Evolutionary conservation across 352 stramenopile genomes (phyloP), one percentile per base, ranked within the genome.

Genomic region (Pythium phragmitis): DNA sequence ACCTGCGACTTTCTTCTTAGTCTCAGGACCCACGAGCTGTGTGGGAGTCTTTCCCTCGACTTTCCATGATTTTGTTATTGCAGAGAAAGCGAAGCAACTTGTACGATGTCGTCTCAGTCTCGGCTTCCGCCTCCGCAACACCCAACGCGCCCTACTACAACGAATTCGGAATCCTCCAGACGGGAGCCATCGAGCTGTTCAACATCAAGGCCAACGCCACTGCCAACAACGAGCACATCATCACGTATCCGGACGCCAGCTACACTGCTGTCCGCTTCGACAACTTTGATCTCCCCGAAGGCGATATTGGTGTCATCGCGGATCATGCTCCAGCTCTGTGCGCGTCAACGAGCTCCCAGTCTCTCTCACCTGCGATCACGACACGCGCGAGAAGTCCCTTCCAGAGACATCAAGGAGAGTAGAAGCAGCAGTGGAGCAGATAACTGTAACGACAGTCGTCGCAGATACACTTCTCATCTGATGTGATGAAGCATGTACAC

Each of bases 191-290:
- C 2, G 72, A 82, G 36, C 2, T 54, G n/a, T 26, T 61, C 41
- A 61, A 54, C 42, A 56, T 61, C 51, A 60, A 26, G 16, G 51
- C n/a, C 14, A 49, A 41, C 12, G 42, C 42, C 16, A 50, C 36
- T 4, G 28, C 19, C 28, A 54, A 59, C 39, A 53, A 37, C 56
- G 28, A 55, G 43, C 43, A 69, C 47, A 48, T 30, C 37, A 59
- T 69, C 48, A 67, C 72, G 46, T 71, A 85, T 72, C 61, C 81
- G 37, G 69, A 69, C 23, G 73, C 79, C 14, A 77, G 64, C 17
- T 88, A 88, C 62, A 78, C 87, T 34, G 63, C 77, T 4, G 71
- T 90, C 19, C 71, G 84, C 55, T 88, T 92, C 47, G 43, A 63
- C 48, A 59, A 60, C 26, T 79, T 92, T 37, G 67, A 85, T 58